phyloP scores from a whole-genome alignment of 129 eudicot species.

The Artemisia annua region DNA sequence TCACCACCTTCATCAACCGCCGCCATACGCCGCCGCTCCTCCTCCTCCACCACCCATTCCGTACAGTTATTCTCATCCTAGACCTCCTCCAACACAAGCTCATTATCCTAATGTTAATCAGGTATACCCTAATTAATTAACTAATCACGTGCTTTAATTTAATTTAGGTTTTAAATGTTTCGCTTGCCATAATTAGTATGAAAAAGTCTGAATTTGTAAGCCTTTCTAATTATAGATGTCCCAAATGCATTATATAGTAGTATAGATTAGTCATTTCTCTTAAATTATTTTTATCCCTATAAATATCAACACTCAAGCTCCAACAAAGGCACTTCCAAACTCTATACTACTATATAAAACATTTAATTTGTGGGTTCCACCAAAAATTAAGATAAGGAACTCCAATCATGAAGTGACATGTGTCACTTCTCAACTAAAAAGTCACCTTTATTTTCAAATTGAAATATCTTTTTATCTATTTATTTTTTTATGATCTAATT shows the following conservation, averaged over 20 bases:
- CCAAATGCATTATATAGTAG: too few species aligned
- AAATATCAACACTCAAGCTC: neutral
- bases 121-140: conserved; percentile 27
- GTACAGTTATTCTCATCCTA: conserved; percentile 45
- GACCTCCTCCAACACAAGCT: conserved; percentile 44
- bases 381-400: too few species aligned
- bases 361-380: too few species aligned
- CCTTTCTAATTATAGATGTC: too few species aligned
- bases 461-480: too few species aligned
- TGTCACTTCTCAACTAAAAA: too few species aligned
- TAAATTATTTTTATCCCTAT: neutral
- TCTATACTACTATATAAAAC: too few species aligned
- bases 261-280: neutral
- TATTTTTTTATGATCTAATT: too few species aligned
- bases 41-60: conserved; percentile 50
- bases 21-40: conserved; percentile 47
- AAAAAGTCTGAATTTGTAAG: too few species aligned
- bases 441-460: too few species aligned
- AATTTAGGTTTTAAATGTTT: neutral
- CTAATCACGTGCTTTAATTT: neutral
- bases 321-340: neutral
- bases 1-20: conserved; percentile 48
- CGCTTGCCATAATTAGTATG: too few species aligned
- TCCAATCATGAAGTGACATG: too few species aligned
- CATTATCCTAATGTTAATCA: conserved; percentile 52